Evolutionary conservation across 768 basidiomycete species (phyloP).

Genomic region (Leccinum subgranulosum): DNA sequence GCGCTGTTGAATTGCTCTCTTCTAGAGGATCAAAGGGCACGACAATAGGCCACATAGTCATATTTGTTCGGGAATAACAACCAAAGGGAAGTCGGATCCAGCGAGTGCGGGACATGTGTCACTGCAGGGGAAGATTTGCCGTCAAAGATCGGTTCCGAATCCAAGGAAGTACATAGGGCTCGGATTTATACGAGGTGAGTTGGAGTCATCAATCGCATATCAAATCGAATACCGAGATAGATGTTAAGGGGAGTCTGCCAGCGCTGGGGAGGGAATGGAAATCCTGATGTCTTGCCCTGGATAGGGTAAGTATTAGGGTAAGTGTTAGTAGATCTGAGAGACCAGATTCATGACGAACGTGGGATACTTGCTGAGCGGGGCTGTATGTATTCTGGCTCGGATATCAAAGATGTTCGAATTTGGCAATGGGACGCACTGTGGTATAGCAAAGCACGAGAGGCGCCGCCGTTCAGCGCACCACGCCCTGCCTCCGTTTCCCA

Average conservation of each 20-base stretch:
- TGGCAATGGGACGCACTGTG: too few species aligned
- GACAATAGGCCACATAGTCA: conserved; percentile 5
- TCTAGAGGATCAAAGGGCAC: conserved; percentile 6
- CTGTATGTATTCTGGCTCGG: background rate
- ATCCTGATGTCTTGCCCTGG: conserved; percentile 6
- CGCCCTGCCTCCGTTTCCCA: background rate
- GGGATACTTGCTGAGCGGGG: conserved; percentile 7
- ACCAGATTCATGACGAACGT: background rate
- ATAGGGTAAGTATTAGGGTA: too few species aligned
- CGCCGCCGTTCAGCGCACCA: background rate
- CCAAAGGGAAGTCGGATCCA: conserved; percentile 1
- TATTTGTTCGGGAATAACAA: conserved; percentile 4
- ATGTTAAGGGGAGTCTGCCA: conserved; percentile 12
- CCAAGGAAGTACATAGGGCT: background rate
- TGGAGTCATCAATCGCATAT: background rate
- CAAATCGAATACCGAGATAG: conserved; percentile 3
- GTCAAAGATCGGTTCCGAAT: background rate
- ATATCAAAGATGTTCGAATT: background rate
- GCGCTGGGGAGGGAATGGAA: conserved; percentile 6
- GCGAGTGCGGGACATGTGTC: background rate
- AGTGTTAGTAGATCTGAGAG: background rate
- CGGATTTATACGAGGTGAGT: background rate
- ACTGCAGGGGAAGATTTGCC: background rate
- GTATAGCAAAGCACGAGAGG: background rate
- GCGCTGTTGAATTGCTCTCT: conserved; percentile 1